Percentiles rank a stretch among this genome's conserved stretches.
phyloP scores from a whole-genome alignment of 2,329 filamentous ascomycete genomes.

The Tetracladium maxilliforme region DNA sequence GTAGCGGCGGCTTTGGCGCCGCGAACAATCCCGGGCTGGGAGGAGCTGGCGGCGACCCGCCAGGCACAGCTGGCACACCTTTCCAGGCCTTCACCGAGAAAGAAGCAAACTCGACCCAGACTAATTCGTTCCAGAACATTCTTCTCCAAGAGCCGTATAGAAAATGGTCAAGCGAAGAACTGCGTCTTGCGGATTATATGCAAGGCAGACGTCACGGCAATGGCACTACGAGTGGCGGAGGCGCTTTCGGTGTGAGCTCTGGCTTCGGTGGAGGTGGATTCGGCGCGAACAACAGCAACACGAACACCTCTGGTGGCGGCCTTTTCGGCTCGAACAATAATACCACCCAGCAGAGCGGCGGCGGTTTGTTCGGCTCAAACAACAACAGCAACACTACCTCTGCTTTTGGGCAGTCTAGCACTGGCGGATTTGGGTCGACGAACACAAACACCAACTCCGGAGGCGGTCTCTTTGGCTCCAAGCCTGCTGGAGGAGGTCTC shows the following conservation, averaged over 20 bases:
- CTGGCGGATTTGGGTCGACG: conserved; percentile 5
- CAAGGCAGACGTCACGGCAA: conserved; percentile 78
- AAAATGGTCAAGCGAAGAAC: conserved; percentile 81
- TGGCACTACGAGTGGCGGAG: conserved; percentile 67
- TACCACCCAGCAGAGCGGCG: conserved; percentile 19
- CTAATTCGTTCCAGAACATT: conserved; percentile 64
- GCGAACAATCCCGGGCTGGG: conserved; percentile 9
- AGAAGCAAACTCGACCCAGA: conserved; percentile 41
- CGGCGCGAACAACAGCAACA: conserved; percentile 20
- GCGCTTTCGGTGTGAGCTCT: conserved; percentile 63
- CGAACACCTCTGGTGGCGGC: conserved; percentile 16
- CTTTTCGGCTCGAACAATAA: conserved; percentile 22
- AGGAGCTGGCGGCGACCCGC: conserved; percentile 37
- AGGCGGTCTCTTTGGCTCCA: conserved; percentile 10
- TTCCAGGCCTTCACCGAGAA: conserved; percentile 63
- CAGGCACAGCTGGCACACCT: conserved; percentile 54
- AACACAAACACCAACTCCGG: conserved; percentile 1
- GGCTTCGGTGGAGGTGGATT: conserved; percentile 38
- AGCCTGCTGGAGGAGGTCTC: conserved; percentile 12
- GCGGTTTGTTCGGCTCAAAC: conserved; percentile 19
- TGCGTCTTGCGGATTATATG: conserved; percentile 74
- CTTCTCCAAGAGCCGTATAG: conserved; percentile 67
- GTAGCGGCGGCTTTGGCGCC: conserved; percentile 4
- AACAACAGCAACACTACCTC: conserved; percentile 7
- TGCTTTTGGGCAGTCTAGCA: too few relatives aligned